Evolutionary conservation across 139 green algal genomes (phyloP).

Genomic region (Chlorella sp.): DNA sequence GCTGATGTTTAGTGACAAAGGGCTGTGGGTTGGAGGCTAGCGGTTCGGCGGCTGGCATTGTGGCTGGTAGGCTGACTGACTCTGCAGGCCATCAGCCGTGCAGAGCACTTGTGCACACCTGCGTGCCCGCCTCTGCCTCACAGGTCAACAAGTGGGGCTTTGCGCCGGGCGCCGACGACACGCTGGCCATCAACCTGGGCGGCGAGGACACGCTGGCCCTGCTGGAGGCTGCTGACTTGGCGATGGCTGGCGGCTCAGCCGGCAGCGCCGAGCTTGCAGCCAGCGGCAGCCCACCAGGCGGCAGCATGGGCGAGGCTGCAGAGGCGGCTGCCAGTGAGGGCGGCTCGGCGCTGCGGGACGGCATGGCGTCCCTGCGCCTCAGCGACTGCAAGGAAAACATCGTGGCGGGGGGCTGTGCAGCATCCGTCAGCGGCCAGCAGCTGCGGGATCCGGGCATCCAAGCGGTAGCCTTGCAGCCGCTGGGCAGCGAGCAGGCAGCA

Average conservation of each 20-base stretch:
- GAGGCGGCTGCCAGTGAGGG: background rate
- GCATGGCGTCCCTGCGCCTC: slow-evolving; percentile 23
- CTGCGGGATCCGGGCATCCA: background rate
- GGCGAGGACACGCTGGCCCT: slow-evolving; percentile 1
- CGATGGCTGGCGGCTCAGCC: background rate
- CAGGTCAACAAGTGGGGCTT: slow-evolving; percentile 45
- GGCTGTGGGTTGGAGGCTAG: too few species aligned
- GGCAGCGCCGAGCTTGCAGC: background rate
- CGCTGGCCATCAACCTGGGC: slow-evolving; percentile 26
- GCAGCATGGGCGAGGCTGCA: background rate
- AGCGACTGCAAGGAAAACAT: slow-evolving; percentile 24
- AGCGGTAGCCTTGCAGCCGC: slow-evolving; percentile 10
- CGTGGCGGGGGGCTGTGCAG: background rate
- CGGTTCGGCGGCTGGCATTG: too few species aligned
- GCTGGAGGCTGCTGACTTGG: slow-evolving; percentile 3
- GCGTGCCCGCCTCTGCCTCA: too few species aligned
- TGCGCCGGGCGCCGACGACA: slow-evolving; percentile 34
- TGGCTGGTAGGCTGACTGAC: too few species aligned
- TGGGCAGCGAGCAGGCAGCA: background rate
- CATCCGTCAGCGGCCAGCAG: background rate
- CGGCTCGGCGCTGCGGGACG: background rate
- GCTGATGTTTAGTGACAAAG: background rate
- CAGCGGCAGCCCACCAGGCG: background rate
- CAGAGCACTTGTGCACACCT: too few species aligned
- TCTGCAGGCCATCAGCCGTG: too few species aligned